Evolutionary conservation across 176 grass and related monocot genomes (phyloP), one percentile per base, ranked within the genome.

Genomic region (Dendrocalamus sinicus): DNA sequence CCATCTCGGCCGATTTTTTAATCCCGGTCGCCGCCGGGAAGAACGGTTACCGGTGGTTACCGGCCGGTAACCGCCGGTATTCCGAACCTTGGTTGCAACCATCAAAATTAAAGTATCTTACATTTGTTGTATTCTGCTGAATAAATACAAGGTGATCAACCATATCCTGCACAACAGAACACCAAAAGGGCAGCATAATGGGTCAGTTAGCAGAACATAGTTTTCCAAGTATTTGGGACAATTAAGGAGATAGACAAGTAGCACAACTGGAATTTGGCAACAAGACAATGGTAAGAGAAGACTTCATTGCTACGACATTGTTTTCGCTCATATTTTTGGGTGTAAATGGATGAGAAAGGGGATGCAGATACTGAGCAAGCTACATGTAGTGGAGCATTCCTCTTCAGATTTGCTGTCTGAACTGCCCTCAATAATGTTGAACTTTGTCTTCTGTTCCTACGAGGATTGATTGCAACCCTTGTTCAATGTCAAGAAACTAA

Each of bases 371-470:
- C 9, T 44, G 14, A 54, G 46, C 4, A 30, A 58, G 13, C 40
- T 67, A 24, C 57, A 41, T 71, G 52, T 47, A 82, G 35, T 81
- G 72, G 73, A 77, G 28, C 73, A 77, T 77, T 83, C 55, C 30
- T 70, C 15, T 77, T 51, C 63, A 51, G 26, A 76, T 77, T 28
- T 70, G 73, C 8, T 65, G 45, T 78, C 72, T 72, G 32, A 17
- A 43, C 32, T 78, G 22, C 16, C 64, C 73, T 67, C 73, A 83
- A 62, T 77, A 77, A 78, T 78, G 73, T 70, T 24, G 20, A 26
- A 80, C 67, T 63, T 79, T 72, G 54, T 26, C 76, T 87, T 72
- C 45, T 65, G 22, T 66, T 84, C 72, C 20, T 76, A 67, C 9
- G 30, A 67, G 59, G 60, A 84, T 75, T 75, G 57, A 84, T 74